These are phyloP conservation scores for Solanum hybrid DNA, from an alignment of 305 asterid genomes.

Conservation along the genomic window DNA sequence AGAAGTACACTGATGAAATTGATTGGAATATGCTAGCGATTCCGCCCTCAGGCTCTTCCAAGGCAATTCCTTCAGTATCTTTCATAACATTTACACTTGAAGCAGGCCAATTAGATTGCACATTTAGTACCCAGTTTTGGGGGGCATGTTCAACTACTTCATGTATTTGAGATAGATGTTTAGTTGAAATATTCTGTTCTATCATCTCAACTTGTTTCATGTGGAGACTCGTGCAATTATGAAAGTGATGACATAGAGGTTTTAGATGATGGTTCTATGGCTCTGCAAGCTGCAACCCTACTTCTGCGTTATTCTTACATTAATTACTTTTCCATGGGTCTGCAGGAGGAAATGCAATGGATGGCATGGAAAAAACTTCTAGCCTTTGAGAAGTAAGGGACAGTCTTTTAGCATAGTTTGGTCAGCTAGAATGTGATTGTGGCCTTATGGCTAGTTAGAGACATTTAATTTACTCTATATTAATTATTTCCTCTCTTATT, in stretches of 20 bases:
- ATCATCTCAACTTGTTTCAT: not conserved
- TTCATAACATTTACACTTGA: not conserved
- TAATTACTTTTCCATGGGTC: constrained; percentile 11
- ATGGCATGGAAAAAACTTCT: constrained; percentile 76
- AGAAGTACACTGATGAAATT: constrained; percentile 82
- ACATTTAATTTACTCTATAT: not conserved
- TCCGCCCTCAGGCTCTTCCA: constrained; percentile 82
- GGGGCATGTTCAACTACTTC: not conserved
- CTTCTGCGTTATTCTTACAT: not conserved
- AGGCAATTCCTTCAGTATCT: constrained; percentile 37
- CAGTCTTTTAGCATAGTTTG: not conserved
- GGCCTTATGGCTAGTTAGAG: constrained; percentile 3
- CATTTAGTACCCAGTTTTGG: not conserved
- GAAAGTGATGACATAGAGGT: not conserved
- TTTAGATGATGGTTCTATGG: not conserved
- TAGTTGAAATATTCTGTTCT: not conserved
- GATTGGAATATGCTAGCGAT: constrained; percentile 97
- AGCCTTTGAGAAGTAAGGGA: constrained; percentile 73
- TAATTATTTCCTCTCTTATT: not conserved
- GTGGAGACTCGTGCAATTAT: not conserved
- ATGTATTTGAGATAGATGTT: not conserved
- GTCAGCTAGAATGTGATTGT: not conserved
- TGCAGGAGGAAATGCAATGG: constrained; percentile 93
- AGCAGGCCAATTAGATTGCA: not conserved
- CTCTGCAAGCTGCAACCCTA: not conserved